A percentile compares a stretch with the other conserved stretches of the same genome.
Evolutionary conservation across 176 grass and related monocot species (phyloP).

Genomic region (Oryza meridionalis): DNA sequence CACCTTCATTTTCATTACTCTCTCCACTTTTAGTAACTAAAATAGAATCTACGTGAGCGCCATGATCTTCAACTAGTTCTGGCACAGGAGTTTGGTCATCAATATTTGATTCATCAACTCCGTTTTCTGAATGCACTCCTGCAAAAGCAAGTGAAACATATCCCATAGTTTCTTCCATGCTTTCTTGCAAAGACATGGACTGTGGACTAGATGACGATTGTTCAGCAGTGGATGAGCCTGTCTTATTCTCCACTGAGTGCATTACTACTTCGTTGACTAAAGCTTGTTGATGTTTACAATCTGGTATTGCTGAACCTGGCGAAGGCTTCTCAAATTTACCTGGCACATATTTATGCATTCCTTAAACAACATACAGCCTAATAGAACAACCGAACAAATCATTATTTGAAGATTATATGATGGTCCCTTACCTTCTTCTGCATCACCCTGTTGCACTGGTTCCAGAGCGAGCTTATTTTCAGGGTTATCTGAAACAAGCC

Average conservation of each 20-base stretch:
- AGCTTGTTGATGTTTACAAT: slow-evolving; percentile 14
- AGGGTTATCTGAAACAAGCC: slow-evolving; percentile 3
- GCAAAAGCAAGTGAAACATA: neutral
- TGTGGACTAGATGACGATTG: slow-evolving; percentile 25
- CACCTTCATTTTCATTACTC: slow-evolving; percentile 34
- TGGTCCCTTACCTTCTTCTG: slow-evolving; percentile 30
- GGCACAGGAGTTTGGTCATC: neutral
- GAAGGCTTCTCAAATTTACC: slow-evolving; percentile 2
- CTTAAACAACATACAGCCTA: slow-evolving; percentile 22
- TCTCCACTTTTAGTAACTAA: slow-evolving; percentile 5
- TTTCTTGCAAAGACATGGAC: slow-evolving; percentile 19
- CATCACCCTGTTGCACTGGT: slow-evolving; percentile 22
- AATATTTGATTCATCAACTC: slow-evolving; percentile 20
- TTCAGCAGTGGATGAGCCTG: neutral
- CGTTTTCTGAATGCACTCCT: neutral
- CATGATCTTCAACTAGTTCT: slow-evolving; percentile 11
- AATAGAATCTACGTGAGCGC: neutral
- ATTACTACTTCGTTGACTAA: slow-evolving; percentile 20
- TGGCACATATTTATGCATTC: slow-evolving; percentile 36
- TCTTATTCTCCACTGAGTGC: neutral
- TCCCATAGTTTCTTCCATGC: neutral
- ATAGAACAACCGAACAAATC: neutral
- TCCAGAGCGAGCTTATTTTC: neutral
- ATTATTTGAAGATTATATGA: neutral
- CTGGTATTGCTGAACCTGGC: neutral